phyloP scores from a whole-genome alignment of 371 early-diverging fungal species.

The Rhizopus sp. region DNA sequence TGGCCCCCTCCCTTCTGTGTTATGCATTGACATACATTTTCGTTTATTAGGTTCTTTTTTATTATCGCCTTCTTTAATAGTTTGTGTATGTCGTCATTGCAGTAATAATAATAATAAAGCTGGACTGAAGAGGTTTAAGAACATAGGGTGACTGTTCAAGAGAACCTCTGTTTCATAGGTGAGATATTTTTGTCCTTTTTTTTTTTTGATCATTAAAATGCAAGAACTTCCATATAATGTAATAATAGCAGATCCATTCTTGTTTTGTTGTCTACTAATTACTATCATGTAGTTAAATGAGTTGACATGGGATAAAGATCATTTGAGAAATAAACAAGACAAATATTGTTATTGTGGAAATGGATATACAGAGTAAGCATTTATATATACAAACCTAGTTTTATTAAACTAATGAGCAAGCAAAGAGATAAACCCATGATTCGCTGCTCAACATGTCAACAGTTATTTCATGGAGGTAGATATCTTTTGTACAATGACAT shows the following conservation, averaged over 20 bases:
- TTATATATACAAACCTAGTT: no score
- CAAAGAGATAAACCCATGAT: constrained; percentile 58
- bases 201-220: constrained; percentile 5
- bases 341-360: constrained; percentile 69
- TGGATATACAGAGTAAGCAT: constrained; percentile 45
- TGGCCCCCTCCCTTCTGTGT: background rate
- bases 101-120: no score
- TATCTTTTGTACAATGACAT: background rate
- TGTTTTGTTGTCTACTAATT: background rate
- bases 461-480: constrained; percentile 68
- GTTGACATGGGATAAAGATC: constrained; percentile 30
- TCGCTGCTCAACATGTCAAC: constrained; percentile 57
- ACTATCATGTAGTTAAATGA: constrained; percentile 14
- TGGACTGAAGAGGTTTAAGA: no score
- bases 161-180: no score
- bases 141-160: background rate
- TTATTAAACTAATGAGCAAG: background rate
- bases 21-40: no score
- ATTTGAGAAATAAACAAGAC: constrained; percentile 50
- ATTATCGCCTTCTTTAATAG: background rate
- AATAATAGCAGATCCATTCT: constrained; percentile 4
- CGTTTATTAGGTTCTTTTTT: no score
- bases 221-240: constrained; percentile 29
- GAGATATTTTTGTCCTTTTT: background rate
- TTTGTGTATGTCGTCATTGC: no score